These are phyloP conservation scores for Incumbomyces lentus DNA, from an alignment of 2,329 filamentous ascomycete species.

Conservation along the genomic window DNA sequence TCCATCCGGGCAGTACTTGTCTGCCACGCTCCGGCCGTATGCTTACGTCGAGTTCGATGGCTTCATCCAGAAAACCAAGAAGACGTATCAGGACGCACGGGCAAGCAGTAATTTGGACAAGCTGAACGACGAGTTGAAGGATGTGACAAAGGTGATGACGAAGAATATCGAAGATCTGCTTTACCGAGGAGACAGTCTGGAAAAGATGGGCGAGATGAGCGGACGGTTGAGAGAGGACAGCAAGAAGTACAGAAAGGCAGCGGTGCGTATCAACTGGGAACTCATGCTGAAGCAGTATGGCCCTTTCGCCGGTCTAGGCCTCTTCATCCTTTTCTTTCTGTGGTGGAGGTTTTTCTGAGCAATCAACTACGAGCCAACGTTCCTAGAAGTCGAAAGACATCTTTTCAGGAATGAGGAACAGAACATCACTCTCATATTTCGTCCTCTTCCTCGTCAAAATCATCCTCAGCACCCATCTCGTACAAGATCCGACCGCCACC, in stretches of 20 bases:
- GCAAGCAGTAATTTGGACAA: slow-evolving; percentile 88
- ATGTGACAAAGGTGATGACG: slow-evolving; percentile 98
- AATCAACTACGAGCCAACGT: neutral
- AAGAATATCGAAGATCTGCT: slow-evolving; percentile 98
- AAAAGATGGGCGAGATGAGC: slow-evolving; percentile 94
- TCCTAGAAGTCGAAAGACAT: neutral
- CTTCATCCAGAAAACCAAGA: slow-evolving; percentile 86
- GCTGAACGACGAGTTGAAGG: slow-evolving; percentile 90
- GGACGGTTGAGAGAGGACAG: slow-evolving; percentile 80
- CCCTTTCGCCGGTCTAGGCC: slow-evolving; percentile 68
- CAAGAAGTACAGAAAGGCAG: slow-evolving; percentile 85
- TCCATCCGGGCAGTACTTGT: slow-evolving; percentile 60
- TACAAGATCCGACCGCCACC: slow-evolving; percentile 90
- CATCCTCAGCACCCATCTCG: slow-evolving; percentile 91
- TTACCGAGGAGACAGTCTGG: slow-evolving; percentile 85
- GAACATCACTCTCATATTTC: slow-evolving; percentile 51
- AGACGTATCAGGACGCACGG: slow-evolving; percentile 85
- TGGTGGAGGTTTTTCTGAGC: slow-evolving; percentile 83
- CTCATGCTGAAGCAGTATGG: slow-evolving; percentile 93
- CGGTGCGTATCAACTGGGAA: slow-evolving; percentile 97
- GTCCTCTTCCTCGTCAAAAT: slow-evolving; percentile 94
- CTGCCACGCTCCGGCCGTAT: slow-evolving; percentile 71
- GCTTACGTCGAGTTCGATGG: slow-evolving; percentile 97
- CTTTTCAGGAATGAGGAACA: neutral
- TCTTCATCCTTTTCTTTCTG: slow-evolving; percentile 77